Conservation (phyloP, 164 flowering plant genomes). For the Piper longum region DNA sequence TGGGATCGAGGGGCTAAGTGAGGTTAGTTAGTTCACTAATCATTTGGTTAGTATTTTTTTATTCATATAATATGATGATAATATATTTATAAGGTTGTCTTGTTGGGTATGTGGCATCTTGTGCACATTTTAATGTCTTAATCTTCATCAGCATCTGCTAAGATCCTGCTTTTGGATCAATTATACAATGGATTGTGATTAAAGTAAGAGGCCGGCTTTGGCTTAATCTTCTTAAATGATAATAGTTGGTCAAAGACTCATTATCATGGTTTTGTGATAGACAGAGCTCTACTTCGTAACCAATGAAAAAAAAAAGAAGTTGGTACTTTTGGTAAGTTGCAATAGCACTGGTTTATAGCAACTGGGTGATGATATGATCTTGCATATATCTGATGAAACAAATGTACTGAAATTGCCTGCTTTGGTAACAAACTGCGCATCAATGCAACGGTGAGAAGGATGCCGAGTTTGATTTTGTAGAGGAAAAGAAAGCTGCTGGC, state of each 20-base stretch:
- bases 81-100: no score
- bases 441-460: conserved; percentile 25
- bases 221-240: neutral
- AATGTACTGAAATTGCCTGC: neutral
- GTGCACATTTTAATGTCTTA: no score
- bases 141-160: no score
- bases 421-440: neutral
- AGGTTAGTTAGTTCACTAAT: conserved; percentile 26
- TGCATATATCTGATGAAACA: no score
- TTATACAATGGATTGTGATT: no score
- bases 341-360: neutral
- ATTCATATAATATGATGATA: no score
- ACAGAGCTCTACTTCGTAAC: neutral
- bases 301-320: neutral
- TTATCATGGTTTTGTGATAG: neutral
- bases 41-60: neutral
- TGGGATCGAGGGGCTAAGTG: conserved; percentile 43
- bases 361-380: neutral
- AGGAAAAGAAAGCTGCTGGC: conserved; percentile 40
- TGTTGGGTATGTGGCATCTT: no score
- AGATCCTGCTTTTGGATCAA: no score
- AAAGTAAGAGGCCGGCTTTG: neutral
- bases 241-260: neutral
- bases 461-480: conserved; percentile 39
- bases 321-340: neutral